Conservation (phyloP, 2,329 filamentous ascomycete genomes). For the Rutstroemia sp. region DNA sequence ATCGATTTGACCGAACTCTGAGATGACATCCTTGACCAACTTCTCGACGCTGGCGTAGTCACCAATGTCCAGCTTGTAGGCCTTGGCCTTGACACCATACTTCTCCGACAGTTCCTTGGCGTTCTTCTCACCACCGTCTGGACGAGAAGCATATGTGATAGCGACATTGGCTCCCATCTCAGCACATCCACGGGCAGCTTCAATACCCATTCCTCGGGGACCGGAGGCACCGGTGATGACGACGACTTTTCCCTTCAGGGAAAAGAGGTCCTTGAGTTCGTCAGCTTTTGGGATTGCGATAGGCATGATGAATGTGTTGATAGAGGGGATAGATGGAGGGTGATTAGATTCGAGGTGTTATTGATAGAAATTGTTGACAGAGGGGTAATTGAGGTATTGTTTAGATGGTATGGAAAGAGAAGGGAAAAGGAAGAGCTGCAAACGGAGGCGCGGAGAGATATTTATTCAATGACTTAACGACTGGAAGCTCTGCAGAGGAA, state of each 20-base stretch:
- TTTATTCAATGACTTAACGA: background rate
- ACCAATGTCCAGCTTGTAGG: constrained; percentile 58
- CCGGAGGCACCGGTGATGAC: constrained; percentile 57
- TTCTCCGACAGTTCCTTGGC: constrained; percentile 51
- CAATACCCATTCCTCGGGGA: constrained; percentile 60
- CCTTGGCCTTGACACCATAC: constrained; percentile 59
- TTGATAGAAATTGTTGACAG: background rate
- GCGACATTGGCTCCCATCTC: constrained; percentile 58
- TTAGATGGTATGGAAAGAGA: background rate
- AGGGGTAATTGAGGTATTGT: background rate
- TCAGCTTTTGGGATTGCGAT: constrained; percentile 48
- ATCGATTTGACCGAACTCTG: constrained; percentile 65
- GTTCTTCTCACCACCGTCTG: constrained; percentile 57
- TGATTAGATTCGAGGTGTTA: background rate
- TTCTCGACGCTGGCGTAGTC: constrained; percentile 44
- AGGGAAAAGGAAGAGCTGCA: background rate
- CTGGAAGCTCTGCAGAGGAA: too few species aligned
- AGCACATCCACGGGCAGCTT: constrained; percentile 56
- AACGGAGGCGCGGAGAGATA: background rate
- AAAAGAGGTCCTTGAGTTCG: constrained; percentile 54
- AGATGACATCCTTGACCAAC: constrained; percentile 50
- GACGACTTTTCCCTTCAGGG: constrained; percentile 53
- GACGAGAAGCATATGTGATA: constrained; percentile 59
- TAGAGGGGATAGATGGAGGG: background rate
- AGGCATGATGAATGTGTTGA: constrained; percentile 40